These are phyloP conservation scores for Suillus spraguei DNA, from an alignment of 768 basidiomycete species.

Conservation along the genomic window DNA sequence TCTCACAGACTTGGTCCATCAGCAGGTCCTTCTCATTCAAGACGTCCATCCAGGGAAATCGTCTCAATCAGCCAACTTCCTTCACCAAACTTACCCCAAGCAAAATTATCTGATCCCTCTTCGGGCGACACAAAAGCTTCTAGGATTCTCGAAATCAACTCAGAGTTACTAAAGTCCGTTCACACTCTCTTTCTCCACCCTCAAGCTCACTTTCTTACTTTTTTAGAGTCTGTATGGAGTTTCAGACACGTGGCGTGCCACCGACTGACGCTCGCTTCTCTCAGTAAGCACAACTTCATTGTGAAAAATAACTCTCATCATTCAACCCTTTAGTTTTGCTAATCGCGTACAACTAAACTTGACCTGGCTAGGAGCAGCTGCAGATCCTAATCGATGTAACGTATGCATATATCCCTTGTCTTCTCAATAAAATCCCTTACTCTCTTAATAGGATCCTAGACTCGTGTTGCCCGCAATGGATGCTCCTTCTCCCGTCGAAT, in stretches of 20 bases:
- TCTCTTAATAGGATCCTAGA: slow-evolving; percentile 32
- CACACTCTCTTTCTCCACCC: slow-evolving; percentile 7
- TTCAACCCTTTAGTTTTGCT: slow-evolving; percentile 49
- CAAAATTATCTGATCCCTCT: slow-evolving; percentile 17
- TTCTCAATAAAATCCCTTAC: slow-evolving; percentile 7
- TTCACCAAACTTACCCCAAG: slow-evolving; percentile 25
- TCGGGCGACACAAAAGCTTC: slow-evolving; percentile 52
- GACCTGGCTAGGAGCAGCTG: slow-evolving; percentile 68
- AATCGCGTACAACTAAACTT: slow-evolving; percentile 70
- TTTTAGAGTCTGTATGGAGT: slow-evolving; percentile 61
- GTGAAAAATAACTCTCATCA: slow-evolving; percentile 10
- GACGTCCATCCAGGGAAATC: slow-evolving; percentile 28
- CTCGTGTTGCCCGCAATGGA: slow-evolving; percentile 60
- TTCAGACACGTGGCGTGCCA: slow-evolving; percentile 55
- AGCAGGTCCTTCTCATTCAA: slow-evolving; percentile 30
- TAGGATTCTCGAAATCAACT: slow-evolving; percentile 66
- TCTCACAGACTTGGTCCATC: slow-evolving; percentile 21
- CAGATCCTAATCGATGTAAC: slow-evolving; percentile 53
- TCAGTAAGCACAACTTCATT: slow-evolving; percentile 48
- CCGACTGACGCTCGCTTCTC: slow-evolving; percentile 52
- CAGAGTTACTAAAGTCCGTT: slow-evolving; percentile 67
- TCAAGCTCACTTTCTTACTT: slow-evolving; percentile 11
- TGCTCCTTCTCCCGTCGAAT: slow-evolving; percentile 52
- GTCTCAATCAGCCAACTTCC: slow-evolving; percentile 30
- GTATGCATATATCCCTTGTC: slow-evolving; percentile 37